Conservation (phyloP, 1,284 basidiomycete genomes). For the Apiotrichum brassicae region DNA sequence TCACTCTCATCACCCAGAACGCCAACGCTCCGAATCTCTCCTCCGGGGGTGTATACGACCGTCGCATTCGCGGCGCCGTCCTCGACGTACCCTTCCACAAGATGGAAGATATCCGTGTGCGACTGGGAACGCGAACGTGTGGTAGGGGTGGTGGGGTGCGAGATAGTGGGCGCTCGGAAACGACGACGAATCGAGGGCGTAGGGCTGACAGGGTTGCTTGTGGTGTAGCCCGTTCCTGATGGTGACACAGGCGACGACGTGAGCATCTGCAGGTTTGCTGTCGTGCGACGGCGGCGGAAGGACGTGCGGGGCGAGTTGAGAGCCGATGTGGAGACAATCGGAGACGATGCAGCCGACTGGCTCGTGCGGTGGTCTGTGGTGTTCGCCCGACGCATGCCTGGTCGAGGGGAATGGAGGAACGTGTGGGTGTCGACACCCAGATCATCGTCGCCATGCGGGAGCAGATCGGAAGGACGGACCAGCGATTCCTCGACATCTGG, state of each 20-base stretch:
- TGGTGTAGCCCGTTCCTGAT: neutral
- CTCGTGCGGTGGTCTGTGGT: constrained; percentile 1
- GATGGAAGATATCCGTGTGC: constrained; percentile 40
- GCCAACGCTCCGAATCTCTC: constrained; percentile 35
- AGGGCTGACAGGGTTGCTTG: constrained; percentile 27
- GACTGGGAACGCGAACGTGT: constrained; percentile 36
- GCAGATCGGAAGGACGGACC: neutral
- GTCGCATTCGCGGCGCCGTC: constrained; percentile 45
- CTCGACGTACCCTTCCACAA: constrained; percentile 43
- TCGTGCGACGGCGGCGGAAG: constrained; percentile 21
- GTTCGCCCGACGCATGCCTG: constrained; percentile 11
- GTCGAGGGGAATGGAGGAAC: constrained; percentile 1
- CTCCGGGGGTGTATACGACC: constrained; percentile 40
- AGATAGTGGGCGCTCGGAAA: constrained; percentile 27
- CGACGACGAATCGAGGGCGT: constrained; percentile 26
- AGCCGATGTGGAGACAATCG: neutral
- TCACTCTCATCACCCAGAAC: constrained; percentile 33
- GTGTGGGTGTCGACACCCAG: constrained; percentile 2
- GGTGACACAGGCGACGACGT: constrained; percentile 23
- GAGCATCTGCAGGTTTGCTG: constrained; percentile 11
- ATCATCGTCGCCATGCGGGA: neutral
- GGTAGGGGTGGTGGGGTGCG: constrained; percentile 25
- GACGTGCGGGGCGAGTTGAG: neutral
- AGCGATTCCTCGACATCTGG: neutral
- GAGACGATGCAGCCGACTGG: neutral